Evolutionary conservation across 192 early-diverging fungal species (phyloP).

Genomic region (Backusella macrospora): DNA sequence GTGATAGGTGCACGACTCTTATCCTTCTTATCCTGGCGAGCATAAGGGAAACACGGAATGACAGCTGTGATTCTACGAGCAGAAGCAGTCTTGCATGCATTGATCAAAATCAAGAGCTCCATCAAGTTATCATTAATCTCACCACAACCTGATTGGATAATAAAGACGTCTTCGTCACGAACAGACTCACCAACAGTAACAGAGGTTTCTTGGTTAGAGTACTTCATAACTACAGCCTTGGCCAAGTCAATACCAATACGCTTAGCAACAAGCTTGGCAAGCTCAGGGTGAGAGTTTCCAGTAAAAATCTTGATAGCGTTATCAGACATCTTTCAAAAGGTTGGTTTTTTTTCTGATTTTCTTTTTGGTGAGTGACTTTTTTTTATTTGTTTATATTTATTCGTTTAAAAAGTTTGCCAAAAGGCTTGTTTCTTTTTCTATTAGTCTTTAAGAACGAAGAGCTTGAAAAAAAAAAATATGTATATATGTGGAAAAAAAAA

Average conservation of each 20-base stretch:
- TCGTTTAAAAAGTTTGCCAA: no score
- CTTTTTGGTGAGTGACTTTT: neutral
- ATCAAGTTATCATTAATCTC: constrained; percentile 90
- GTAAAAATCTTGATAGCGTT: constrained; percentile 98
- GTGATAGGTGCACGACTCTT: constrained; percentile 95
- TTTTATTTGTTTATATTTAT: neutral
- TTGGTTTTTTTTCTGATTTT: no score
- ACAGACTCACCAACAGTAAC: constrained; percentile 83
- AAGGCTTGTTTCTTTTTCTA: no score
- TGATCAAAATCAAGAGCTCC: constrained; percentile 98
- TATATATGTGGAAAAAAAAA: neutral
- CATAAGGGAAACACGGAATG: constrained; percentile 97
- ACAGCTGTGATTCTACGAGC: constrained; percentile 94
- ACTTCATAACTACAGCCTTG: constrained; percentile 93
- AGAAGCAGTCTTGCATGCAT: constrained; percentile 88
- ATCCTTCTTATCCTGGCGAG: constrained; percentile 98
- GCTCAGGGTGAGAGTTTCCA: constrained; percentile 94
- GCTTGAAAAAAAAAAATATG: neutral
- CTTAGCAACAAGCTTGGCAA: constrained; percentile 90
- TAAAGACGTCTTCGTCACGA: constrained; percentile 94
- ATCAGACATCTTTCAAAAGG: constrained; percentile 58
- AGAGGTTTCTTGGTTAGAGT: constrained; percentile 95
- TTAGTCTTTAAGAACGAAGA: neutral
- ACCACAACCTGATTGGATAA: constrained; percentile 93
- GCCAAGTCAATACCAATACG: constrained; percentile 92